Percentiles rank a stretch among this genome's conserved stretches.
phyloP scores from a whole-genome alignment of 2,329 filamentous ascomycete species.

The Drechslerella stenobrocha region DNA sequence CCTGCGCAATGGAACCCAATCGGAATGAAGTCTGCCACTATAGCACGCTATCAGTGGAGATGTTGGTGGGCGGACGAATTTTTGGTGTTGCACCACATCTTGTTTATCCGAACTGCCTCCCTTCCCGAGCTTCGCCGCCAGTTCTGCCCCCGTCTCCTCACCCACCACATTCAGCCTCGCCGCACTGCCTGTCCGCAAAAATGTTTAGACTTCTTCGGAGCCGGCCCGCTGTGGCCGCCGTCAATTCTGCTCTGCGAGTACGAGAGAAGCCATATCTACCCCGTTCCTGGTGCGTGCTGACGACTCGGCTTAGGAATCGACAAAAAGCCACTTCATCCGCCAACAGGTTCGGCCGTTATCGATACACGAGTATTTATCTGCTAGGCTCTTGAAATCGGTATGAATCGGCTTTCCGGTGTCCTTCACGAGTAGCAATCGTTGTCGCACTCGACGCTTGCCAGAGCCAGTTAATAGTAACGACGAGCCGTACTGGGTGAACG shows the following conservation, averaged over 20 bases:
- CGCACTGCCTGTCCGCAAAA: conserved; percentile 53
- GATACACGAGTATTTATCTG: conserved; percentile 98
- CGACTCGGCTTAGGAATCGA: conserved; percentile 51
- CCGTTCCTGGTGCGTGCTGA: conserved; percentile 48
- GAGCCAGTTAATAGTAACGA: conserved; percentile 21
- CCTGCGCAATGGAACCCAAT: not conserved
- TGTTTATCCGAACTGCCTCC: conserved; percentile 54
- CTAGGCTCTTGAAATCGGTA: conserved; percentile 77
- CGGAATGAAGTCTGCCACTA: no score
- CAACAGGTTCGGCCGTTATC: conserved; percentile 87
- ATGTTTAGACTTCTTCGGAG: conserved; percentile 91
- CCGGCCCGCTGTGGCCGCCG: conserved; percentile 76
- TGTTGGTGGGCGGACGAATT: not conserved
- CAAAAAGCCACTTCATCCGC: conserved; percentile 59
- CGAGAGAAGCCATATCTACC: conserved; percentile 54
- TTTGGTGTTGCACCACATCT: conserved; percentile 22
- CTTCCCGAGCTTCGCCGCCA: conserved; percentile 43
- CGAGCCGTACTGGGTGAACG: no score
- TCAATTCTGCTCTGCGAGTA: conserved; percentile 74
- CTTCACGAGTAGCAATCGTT: conserved; percentile 3
- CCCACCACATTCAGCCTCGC: conserved; percentile 44
- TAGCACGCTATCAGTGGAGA: not conserved
- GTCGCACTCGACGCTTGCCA: conserved; percentile 14
- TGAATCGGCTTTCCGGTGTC: conserved; percentile 50
- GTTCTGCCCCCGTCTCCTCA: conserved; percentile 26